phyloP scores from a whole-genome alignment of 306 rosid species.

The Inga leiocalycina region DNA sequence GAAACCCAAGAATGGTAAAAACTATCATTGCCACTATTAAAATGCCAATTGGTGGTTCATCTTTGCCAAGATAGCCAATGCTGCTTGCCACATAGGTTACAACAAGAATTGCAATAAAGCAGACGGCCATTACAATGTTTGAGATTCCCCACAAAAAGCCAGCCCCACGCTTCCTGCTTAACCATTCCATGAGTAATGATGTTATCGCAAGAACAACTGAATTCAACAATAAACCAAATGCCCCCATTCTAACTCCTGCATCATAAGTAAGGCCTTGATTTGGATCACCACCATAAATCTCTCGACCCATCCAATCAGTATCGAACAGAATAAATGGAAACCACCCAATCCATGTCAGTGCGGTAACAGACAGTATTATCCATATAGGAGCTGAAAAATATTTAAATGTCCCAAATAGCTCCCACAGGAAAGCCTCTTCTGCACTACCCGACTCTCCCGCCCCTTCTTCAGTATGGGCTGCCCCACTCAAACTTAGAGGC shows the following conservation, averaged over 20 bases:
- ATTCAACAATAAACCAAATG: slow-evolving; percentile 84
- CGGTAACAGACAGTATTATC: slow-evolving; percentile 79
- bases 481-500: slow-evolving; percentile 55
- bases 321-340: slow-evolving; percentile 92
- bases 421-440: slow-evolving; percentile 91
- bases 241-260: slow-evolving; percentile 90
- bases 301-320: slow-evolving; percentile 99
- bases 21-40: slow-evolving; percentile 67
- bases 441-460: slow-evolving; percentile 56
- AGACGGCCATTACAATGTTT: slow-evolving; percentile 73
- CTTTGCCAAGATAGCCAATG: slow-evolving; percentile 51
- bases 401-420: slow-evolving; percentile 84
- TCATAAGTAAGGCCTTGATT: slow-evolving; percentile 73
- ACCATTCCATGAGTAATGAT: slow-evolving; percentile 86
- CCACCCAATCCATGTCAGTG: slow-evolving; percentile 96
- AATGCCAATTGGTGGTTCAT: slow-evolving; percentile 72
- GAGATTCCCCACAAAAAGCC: slow-evolving; percentile 95
- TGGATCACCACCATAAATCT: slow-evolving; percentile 96
- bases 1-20: slow-evolving; percentile 86
- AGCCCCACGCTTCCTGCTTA: slow-evolving; percentile 87
- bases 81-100: slow-evolving; percentile 70
- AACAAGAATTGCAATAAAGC: slow-evolving; percentile 74
- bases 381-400: slow-evolving; percentile 74
- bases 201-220: slow-evolving; percentile 93
- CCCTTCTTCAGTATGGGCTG: slow-evolving; percentile 52